Percentiles rank a stretch among this genome's conserved stretches.
These are phyloP conservation scores for Jaminaea rosea DNA, from an alignment of 1,284 basidiomycete species.

Conservation along the genomic window DNA sequence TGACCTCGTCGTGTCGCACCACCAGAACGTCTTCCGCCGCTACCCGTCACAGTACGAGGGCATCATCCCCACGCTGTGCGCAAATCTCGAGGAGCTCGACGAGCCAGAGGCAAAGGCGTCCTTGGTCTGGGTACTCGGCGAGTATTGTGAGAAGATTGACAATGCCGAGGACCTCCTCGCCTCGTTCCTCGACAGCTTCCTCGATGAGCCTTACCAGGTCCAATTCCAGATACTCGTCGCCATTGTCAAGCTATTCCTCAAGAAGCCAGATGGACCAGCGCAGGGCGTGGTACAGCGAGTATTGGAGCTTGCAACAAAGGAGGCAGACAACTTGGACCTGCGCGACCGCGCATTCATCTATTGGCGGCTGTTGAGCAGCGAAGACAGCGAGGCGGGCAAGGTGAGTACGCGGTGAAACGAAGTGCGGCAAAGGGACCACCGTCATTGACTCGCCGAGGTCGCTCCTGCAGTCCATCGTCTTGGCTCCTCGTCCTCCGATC, in stretches of 20 bases:
- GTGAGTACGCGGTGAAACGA: slow-evolving; percentile 49
- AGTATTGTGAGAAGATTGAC: slow-evolving; percentile 93
- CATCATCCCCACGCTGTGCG: slow-evolving; percentile 86
- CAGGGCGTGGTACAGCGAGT: slow-evolving; percentile 83
- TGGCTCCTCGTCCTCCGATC: slow-evolving; percentile 84
- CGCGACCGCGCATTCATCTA: slow-evolving; percentile 92
- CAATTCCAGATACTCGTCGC: slow-evolving; percentile 92
- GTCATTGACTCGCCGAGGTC: neutral
- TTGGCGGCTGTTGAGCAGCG: slow-evolving; percentile 76
- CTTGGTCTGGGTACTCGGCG: slow-evolving; percentile 96
- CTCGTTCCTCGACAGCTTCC: slow-evolving; percentile 83
- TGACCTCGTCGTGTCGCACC: neutral
- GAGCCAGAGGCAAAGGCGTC: slow-evolving; percentile 97
- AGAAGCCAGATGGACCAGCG: slow-evolving; percentile 74
- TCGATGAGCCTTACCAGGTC: slow-evolving; percentile 85
- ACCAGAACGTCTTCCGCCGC: slow-evolving; percentile 91
- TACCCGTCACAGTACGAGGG: slow-evolving; percentile 97
- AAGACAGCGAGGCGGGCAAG: slow-evolving; percentile 87
- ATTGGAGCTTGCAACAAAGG: slow-evolving; percentile 85
- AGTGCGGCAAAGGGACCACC: neutral
- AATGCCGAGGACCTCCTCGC: slow-evolving; percentile 86
- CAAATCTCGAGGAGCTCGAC: slow-evolving; percentile 89
- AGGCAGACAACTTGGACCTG: slow-evolving; percentile 94
- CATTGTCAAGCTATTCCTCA: slow-evolving; percentile 91
- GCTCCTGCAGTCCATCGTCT: slow-evolving; percentile 65